Evolutionary conservation across 495 filamentous ascomycete genomes (phyloP).

Genomic region (Aspergillus affinis): DNA sequence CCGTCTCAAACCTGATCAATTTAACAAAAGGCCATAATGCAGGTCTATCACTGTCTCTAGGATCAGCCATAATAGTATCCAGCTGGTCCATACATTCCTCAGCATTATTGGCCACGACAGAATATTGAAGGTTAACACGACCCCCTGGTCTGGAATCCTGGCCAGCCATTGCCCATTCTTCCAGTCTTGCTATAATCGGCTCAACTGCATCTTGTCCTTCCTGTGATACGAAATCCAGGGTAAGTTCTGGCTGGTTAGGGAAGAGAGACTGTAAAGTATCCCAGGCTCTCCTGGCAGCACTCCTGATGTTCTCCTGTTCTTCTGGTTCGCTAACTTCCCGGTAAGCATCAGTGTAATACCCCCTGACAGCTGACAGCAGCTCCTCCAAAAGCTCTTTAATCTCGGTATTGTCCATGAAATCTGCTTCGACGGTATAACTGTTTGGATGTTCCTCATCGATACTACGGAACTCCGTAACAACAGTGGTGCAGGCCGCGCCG

Average conservation of each 20-base stretch:
- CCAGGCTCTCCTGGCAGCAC: slow-evolving; percentile 13
- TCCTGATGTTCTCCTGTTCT: slow-evolving; percentile 15
- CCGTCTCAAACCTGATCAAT: slow-evolving; percentile 25
- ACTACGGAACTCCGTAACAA: slow-evolving; percentile 33
- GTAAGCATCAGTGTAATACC: slow-evolving; percentile 18
- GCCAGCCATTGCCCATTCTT: slow-evolving; percentile 18
- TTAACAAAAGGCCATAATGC: slow-evolving; percentile 38
- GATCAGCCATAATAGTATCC: slow-evolving; percentile 20
- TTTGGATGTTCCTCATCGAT: slow-evolving; percentile 18
- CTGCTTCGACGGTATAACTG: slow-evolving; percentile 28
- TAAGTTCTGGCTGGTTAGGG: slow-evolving; percentile 13
- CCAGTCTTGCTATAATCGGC: slow-evolving; percentile 14
- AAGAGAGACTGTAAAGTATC: slow-evolving; percentile 27
- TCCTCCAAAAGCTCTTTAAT: slow-evolving; percentile 27
- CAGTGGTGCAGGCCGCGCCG: slow-evolving; percentile 32
- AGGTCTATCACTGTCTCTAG: slow-evolving; percentile 1
- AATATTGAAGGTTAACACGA: slow-evolving; percentile 8
- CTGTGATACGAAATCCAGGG: slow-evolving; percentile 22
- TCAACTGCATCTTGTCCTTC: slow-evolving; percentile 10
- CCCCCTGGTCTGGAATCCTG: slow-evolving; percentile 20
- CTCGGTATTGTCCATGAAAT: slow-evolving; percentile 27
- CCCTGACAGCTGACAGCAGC: slow-evolving; percentile 22
- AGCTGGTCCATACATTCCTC: slow-evolving; percentile 22
- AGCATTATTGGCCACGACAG: slow-evolving; percentile 11
- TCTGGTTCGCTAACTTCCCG: slow-evolving; percentile 12